These are phyloP conservation scores for Blastobotrys robertii DNA, from an alignment of 805 yeast species.

Conservation along the genomic window DNA sequence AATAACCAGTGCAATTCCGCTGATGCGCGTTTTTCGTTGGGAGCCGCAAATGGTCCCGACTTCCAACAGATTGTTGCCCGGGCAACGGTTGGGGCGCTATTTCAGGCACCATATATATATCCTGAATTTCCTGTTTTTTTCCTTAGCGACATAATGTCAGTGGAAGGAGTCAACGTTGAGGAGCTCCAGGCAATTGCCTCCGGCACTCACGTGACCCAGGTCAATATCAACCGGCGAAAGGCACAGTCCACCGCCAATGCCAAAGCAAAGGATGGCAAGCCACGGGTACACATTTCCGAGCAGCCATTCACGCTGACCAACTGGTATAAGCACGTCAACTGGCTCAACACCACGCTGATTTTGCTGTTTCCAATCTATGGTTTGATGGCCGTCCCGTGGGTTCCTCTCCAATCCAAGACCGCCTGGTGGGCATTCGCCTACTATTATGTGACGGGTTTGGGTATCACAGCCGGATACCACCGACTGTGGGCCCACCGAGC, in stretches of 20 bases:
- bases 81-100: too few relatives aligned
- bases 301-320: slow-evolving; percentile 66
- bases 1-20: not conserved
- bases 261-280: slow-evolving; percentile 4
- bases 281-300: slow-evolving; percentile 49
- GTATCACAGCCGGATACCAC: slow-evolving; percentile 79
- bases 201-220: slow-evolving; percentile 22
- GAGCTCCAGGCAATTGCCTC: slow-evolving; percentile 28
- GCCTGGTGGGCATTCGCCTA: slow-evolving; percentile 42
- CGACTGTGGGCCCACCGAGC: slow-evolving; percentile 62
- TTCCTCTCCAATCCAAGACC: slow-evolving; percentile 43
- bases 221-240: slow-evolving; percentile 22
- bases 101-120: too few relatives aligned
- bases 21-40: too few relatives aligned
- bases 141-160: not conserved
- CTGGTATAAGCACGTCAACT: slow-evolving; percentile 65
- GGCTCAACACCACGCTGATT: slow-evolving; percentile 56
- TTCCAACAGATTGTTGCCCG: too few relatives aligned
- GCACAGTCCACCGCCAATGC: slow-evolving; percentile 2
- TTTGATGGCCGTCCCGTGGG: slow-evolving; percentile 31
- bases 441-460: slow-evolving; percentile 54
- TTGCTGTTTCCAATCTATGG: slow-evolving; percentile 48
- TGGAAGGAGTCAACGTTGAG: slow-evolving; percentile 23
- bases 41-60: too few relatives aligned
- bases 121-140: not conserved